Conservation (phyloP, 306 rosid species). For the Vicia villosa region DNA sequence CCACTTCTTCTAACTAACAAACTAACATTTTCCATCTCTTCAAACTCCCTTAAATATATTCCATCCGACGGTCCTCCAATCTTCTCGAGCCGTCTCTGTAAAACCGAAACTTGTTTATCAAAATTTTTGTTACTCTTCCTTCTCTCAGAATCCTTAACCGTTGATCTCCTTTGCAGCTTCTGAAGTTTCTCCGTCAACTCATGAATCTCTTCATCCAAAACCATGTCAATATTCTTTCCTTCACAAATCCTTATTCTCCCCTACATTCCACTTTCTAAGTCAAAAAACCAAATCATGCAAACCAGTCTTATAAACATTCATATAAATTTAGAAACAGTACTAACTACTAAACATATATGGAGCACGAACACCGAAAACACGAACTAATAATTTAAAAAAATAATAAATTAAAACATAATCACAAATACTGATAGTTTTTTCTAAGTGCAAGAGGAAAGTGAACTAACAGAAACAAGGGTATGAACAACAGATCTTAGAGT, state of each 20-base stretch:
- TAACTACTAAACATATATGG: too few species aligned
- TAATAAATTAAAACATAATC: too few species aligned
- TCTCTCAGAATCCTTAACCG: conserved; percentile 38
- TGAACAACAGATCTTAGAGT: conserved; percentile 69
- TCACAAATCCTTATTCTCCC: conserved; percentile 69
- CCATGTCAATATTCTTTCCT: conserved; percentile 49
- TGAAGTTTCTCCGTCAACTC: conserved; percentile 63
- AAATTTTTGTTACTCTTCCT: conserved; percentile 50
- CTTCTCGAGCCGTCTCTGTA: conserved; percentile 60
- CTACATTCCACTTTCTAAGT: conserved; percentile 49
- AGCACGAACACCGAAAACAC: too few species aligned
- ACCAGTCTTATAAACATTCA: too few species aligned
- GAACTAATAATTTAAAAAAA: too few species aligned
- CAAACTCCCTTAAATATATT: conserved; percentile 55
- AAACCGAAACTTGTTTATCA: conserved; percentile 61
- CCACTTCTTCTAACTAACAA: conserved; percentile 45
- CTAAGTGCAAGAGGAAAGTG: background rate
- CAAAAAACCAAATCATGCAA: conserved; percentile 22
- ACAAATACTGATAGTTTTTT: too few species aligned
- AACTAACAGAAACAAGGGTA: conserved; percentile 76
- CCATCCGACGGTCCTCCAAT: conserved; percentile 61
- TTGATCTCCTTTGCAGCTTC: conserved; percentile 62
- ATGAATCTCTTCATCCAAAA: conserved; percentile 68
- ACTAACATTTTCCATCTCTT: conserved; percentile 65
- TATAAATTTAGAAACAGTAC: too few species aligned